Evolutionary conservation across 306 rosid genomes (phyloP).

Genomic region (Parietaria judaica): DNA sequence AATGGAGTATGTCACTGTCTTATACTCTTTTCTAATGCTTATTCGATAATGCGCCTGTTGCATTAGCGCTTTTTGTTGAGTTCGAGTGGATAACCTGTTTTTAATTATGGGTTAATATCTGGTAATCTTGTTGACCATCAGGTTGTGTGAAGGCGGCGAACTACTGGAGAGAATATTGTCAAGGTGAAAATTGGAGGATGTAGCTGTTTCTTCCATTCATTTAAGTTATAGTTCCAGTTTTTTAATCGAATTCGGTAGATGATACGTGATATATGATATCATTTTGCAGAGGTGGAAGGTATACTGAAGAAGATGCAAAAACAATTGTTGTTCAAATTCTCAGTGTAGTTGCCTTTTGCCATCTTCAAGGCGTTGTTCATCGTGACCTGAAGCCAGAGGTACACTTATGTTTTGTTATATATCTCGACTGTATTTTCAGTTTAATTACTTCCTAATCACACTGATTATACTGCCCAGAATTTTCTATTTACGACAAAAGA

Average conservation of each 20-base stretch:
- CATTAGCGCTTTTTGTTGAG: background rate
- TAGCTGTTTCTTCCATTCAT: constrained; percentile 11
- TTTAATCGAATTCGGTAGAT: constrained; percentile 20
- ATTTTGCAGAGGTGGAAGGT: constrained; percentile 85
- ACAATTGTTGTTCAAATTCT: constrained; percentile 76
- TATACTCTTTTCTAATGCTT: background rate
- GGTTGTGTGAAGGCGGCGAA: constrained; percentile 98
- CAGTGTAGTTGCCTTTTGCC: constrained; percentile 73
- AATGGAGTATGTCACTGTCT: constrained; percentile 72
- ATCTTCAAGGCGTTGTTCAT: constrained; percentile 93
- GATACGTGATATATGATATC: background rate
- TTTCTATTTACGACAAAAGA: constrained; percentile 76
- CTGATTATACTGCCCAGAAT: constrained; percentile 40
- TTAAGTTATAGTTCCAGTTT: constrained; percentile 9
- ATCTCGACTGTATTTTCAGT: background rate
- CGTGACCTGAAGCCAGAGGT: constrained; percentile 99
- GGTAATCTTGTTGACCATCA: constrained; percentile 24
- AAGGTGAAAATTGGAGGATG: constrained; percentile 48
- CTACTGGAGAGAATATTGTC: constrained; percentile 84
- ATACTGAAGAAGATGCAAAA: constrained; percentile 84
- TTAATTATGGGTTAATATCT: constrained; percentile 18
- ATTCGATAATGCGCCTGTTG: background rate
- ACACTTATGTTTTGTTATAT: constrained; percentile 4
- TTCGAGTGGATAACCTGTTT: background rate
- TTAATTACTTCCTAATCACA: too few relatives aligned